Conservation (phyloP, 192 early-diverging fungal species). For the Backusella morwellensis region DNA sequence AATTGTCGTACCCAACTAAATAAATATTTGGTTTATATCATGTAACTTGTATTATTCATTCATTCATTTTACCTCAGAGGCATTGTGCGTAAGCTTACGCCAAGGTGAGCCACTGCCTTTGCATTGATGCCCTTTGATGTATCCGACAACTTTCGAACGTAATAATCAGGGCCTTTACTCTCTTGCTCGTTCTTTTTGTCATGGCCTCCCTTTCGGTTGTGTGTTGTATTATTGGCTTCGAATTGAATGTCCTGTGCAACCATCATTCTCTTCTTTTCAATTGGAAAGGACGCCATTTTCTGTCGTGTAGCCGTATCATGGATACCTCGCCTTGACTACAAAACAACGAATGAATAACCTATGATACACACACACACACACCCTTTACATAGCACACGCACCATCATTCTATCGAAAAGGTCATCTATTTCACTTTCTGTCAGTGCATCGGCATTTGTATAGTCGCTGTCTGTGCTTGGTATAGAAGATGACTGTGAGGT, state of each 20-base stretch:
- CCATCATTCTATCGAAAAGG: conserved; percentile 52
- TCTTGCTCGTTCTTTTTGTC: conserved; percentile 17
- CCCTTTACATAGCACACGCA: conserved; percentile 4
- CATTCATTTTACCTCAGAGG: conserved; percentile 43
- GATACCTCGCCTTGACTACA: conserved; percentile 48
- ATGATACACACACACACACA: no score
- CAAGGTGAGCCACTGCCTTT: conserved; percentile 43
- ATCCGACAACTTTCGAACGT: conserved; percentile 42
- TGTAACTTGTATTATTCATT: neutral
- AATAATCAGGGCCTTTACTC: conserved; percentile 49
- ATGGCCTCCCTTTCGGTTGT: conserved; percentile 7
- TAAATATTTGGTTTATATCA: neutral
- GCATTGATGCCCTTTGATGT: conserved; percentile 34
- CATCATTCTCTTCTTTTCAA: conserved; percentile 57
- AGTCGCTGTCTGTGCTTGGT: conserved; percentile 22
- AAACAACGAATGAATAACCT: neutral
- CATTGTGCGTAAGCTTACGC: conserved; percentile 53
- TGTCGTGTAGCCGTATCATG: conserved; percentile 43
- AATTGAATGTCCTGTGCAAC: conserved; percentile 47
- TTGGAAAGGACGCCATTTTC: conserved; percentile 43
- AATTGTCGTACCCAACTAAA: conserved; percentile 74
- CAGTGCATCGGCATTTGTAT: neutral
- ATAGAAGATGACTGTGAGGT: conserved; percentile 36
- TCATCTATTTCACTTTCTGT: conserved; percentile 49
- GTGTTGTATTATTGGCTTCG: conserved; percentile 20